Percentiles rank a stretch among this genome's conserved stretches.
These are phyloP conservation scores for Chrysophaeum taylorii DNA, from an alignment of 352 stramenopile species.

Conservation along the genomic window DNA sequence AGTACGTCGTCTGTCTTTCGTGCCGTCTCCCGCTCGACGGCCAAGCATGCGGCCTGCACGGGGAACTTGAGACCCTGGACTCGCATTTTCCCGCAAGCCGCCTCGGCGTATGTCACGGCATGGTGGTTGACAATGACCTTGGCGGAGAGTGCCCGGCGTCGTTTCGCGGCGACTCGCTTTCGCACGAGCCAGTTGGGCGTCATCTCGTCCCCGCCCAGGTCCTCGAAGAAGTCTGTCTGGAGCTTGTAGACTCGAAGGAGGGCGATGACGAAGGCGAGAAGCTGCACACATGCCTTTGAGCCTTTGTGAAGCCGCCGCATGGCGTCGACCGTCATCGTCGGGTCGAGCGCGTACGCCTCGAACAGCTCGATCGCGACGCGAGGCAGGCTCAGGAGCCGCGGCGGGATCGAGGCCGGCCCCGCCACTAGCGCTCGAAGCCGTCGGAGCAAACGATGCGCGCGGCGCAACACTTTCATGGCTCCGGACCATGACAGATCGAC, in stretches of 20 bases:
- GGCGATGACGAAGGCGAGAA: conserved; percentile 2
- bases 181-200: conserved; percentile 12
- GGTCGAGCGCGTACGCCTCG: conserved; percentile 18
- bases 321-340: conserved; percentile 18
- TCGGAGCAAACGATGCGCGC: conserved; percentile 11
- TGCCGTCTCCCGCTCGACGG: conserved; percentile 5
- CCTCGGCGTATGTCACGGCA: conserved; percentile 11
- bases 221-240: conserved; percentile 24
- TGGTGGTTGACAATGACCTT: background rate
- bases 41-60: conserved; percentile 1
- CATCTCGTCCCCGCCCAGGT: conserved; percentile 16
- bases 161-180: background rate
- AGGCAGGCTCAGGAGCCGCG: conserved; percentile 14
- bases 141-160: background rate
- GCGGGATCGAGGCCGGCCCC: conserved; percentile 18
- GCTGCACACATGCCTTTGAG: conserved; percentile 15
- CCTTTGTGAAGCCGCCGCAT: conserved; percentile 11
- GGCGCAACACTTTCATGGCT: conserved; percentile 21
- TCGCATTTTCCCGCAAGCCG: conserved; percentile 12
- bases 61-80: conserved; percentile 4
- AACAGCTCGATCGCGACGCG: conserved; percentile 9
- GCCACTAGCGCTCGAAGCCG: conserved; percentile 15
- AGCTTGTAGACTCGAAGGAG: conserved; percentile 16
- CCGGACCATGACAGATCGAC: conserved; percentile 18
- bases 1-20: conserved; percentile 4